Percentiles rank a stretch among this genome's conserved stretches.
Evolutionary conservation across 2,329 filamentous ascomycete species (phyloP).

Genomic region (Truncatella angustata): DNA sequence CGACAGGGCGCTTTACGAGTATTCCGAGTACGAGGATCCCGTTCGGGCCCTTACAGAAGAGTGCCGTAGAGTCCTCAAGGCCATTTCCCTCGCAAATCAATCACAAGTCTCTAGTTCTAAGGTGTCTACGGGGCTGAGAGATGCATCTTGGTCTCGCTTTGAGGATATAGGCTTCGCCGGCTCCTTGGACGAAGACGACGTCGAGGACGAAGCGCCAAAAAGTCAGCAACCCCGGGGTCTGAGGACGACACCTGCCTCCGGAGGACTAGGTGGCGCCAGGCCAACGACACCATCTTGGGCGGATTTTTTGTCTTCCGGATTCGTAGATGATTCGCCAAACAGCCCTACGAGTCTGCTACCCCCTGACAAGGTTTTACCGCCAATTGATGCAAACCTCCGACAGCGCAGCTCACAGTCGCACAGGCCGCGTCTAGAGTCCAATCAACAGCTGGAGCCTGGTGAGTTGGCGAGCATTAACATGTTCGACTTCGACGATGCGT

Average conservation of each 20-base stretch:
- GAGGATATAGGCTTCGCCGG: constrained; percentile 91
- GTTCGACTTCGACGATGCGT: constrained; percentile 88
- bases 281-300: constrained; percentile 98
- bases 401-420: constrained; percentile 88
- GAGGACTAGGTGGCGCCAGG: constrained; percentile 60
- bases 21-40: constrained; percentile 86
- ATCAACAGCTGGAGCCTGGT: constrained; percentile 74
- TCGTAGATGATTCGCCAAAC: constrained; percentile 71
- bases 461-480: constrained; percentile 89
- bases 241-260: constrained; percentile 65
- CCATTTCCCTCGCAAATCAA: constrained; percentile 86
- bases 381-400: constrained; percentile 68
- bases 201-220: constrained; percentile 55
- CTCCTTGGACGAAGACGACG: constrained; percentile 67
- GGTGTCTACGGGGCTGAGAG: constrained; percentile 69
- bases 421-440: constrained; percentile 66
- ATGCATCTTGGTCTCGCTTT: constrained; percentile 95
- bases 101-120: constrained; percentile 71
- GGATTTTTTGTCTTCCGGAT: constrained; percentile 93
- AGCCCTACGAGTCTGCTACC: constrained; percentile 72
- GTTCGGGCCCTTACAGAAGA: constrained; percentile 87
- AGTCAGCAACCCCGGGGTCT: constrained; percentile 45
- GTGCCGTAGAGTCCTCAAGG: constrained; percentile 83
- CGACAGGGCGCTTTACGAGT: constrained; percentile 79
- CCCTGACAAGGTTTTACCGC: constrained; percentile 86